phyloP scores from a whole-genome alignment of 176 grass and related monocot genomes.

The bread wheat (Triticum aestivum) region DNA sequence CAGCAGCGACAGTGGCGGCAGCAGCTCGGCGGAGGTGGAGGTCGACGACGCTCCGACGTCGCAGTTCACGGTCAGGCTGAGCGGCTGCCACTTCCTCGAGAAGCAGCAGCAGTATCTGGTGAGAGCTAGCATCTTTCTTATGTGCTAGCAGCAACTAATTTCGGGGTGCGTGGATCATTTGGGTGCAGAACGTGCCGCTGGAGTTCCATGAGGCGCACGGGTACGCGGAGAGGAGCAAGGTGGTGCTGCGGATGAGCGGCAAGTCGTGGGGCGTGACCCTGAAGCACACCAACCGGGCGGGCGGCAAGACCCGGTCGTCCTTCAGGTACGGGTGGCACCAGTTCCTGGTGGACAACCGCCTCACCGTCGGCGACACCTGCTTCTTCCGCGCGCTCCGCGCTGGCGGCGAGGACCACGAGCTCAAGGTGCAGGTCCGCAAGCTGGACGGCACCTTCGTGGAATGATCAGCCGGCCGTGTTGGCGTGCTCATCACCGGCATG shows the following conservation, averaged over 20 bases:
- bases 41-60: not conserved
- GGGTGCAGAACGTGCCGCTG: slow-evolving; percentile 45
- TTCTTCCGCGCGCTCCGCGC: slow-evolving; percentile 29
- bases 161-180: no score
- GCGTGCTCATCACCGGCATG: no score
- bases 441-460: slow-evolving; percentile 1
- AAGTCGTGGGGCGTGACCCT: slow-evolving; percentile 28
- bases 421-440: slow-evolving; percentile 43
- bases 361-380: slow-evolving; percentile 46
- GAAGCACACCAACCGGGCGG: slow-evolving; percentile 22
- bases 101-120: slow-evolving; percentile 55
- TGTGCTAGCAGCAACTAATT: not conserved
- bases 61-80: slow-evolving; percentile 36
- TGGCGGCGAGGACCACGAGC: slow-evolving; percentile 30
- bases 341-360: slow-evolving; percentile 43
- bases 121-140: not conserved
- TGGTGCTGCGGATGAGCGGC: slow-evolving; percentile 36
- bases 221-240: slow-evolving; percentile 10
- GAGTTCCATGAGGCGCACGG: slow-evolving; percentile 44
- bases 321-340: slow-evolving; percentile 46
- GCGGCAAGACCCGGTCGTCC: not conserved
- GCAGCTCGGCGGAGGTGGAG: not conserved
- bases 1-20: not conserved
- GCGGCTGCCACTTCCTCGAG: not conserved
- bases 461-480: not conserved